Base-by-base conservation (phyloP, 768 basidiomycete species). In the Clavaria fumosa region DNA sequence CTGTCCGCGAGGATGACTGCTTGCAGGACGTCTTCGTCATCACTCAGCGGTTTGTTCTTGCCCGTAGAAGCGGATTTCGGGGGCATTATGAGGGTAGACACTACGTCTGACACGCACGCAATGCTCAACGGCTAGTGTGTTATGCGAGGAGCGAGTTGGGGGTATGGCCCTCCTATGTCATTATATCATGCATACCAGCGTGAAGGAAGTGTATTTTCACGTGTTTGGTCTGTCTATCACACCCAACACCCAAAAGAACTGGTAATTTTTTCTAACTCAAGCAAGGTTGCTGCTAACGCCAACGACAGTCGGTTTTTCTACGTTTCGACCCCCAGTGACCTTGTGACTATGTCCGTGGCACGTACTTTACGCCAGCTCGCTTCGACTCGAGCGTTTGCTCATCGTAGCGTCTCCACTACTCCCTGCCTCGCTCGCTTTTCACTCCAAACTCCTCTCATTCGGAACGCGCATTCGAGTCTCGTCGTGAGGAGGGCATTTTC, bases 1-100 rank as follows among this genome's bases (percentile, higher is more conserved):
- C 86, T 90, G 54, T 99, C 93, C 7, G 93, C 89, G 28, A 99
- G 77, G 31, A 99, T 76, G 39, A 97, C 83, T 12, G 93, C 93
- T 51, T 97, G 91, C 0, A 97, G 63, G 14, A 85, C 75, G 35
- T 95, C 81, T 37, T 90, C 84, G 35, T 88, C 78, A 10, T 76
- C 75, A 35, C 66, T 69, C 24, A 72, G 61, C 10, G 74, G 54
- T 43, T 76, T 76, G 46, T 82, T 79, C 48, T 79, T 80, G 30
- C 63, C 63, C 38, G 53, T 45, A 38, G 10, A 23, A 5, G 65
- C 47, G 32, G 62, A 57, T 59, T 83, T 84, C 18, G 80, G 69
- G 7, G 73, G 68, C 83, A 89, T 86, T 43, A 34, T 24, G n/a
- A n/a, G n/a, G 38, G 43, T 41, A 28, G 15, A 31, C 24, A 31